Base-by-base conservation (phyloP, 352 stramenopile species). In the Globisporangium viniferum region DNA sequence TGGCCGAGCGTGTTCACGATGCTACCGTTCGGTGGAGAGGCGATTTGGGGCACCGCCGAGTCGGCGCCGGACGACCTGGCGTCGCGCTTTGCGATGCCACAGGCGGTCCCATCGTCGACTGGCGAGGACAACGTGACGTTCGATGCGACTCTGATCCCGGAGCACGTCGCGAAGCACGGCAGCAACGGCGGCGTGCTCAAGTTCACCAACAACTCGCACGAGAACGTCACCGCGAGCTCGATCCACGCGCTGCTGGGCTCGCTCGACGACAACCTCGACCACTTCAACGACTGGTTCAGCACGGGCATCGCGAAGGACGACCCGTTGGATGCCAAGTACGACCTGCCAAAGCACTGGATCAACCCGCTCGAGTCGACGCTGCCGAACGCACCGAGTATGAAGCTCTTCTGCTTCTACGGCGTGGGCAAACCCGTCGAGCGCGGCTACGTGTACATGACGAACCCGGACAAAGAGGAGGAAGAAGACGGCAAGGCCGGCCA, bases 361-460 rank as follows among this genome's bases (percentile, higher is more conserved):
- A 98, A 98, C 74, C 87, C 92, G 46, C 76, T 97, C 6, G 77
- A 83, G 59, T 86, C 91, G 20, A 75, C 87, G 39, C 77, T 99
- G 14, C 96, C 96, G 6, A 72, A 88, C 35, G 96, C 96, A 20
- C 93, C 96, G 3, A 95, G 88, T 39, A 80, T 98, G 69, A 98
- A 97, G 64, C 79, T 98, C 20, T 98, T 97, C 68, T 99, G 96
- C 56, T 74, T 98, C 9, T 98, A 99, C 78, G 96, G 96, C 55
- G 81, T 97, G 18, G 93, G 93, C 59, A 86, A 98, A 14, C 84
- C 90, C 24, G 97, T 95, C 5, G 89, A 96, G 66, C 86, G 89
- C 44, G 84, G 82, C 64, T 97, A 97, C 70, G 76, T 87, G 35
- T 95, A 95, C 58, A 74, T 76, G 33, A 64, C 62, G 12, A 93